phyloP scores from a whole-genome alignment of 345 rosid genomes.

The Eucalyptus erythrocorys region DNA sequence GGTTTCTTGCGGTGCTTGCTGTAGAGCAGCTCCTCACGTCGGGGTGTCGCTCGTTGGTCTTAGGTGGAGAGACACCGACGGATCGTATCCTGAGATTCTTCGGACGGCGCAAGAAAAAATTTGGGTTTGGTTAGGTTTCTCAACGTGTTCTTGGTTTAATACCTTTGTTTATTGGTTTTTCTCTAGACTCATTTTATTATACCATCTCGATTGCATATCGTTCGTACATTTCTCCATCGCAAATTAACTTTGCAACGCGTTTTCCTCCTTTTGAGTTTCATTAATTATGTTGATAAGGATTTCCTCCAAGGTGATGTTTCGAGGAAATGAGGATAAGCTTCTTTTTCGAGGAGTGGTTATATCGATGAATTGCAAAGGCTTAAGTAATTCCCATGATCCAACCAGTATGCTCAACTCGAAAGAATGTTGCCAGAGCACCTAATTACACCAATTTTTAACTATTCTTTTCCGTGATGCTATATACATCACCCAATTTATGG shows the following conservation, averaged over 20 bases:
- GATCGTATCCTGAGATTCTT: background rate
- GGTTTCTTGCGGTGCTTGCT: background rate
- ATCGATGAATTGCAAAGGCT: background rate
- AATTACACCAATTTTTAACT: background rate
- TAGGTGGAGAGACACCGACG: background rate
- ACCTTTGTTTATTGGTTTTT: background rate
- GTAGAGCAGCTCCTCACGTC: background rate
- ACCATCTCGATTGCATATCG: background rate
- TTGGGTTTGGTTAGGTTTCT: background rate
- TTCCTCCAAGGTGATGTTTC: background rate
- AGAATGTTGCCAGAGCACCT: background rate
- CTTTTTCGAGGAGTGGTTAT: background rate
- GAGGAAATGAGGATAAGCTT: background rate
- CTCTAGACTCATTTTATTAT: background rate
- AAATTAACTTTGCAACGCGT: background rate
- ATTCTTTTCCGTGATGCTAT: background rate
- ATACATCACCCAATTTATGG: background rate
- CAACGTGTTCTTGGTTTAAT: background rate
- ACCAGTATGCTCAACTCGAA: background rate
- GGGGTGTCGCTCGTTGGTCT: background rate
- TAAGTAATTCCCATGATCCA: background rate
- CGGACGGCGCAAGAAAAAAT: background rate
- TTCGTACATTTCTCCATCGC: rapidly evolving
- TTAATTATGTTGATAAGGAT: background rate
- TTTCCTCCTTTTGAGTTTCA: background rate